Conservation (phyloP, 1,284 basidiomycete genomes). For the Nidula niveotomentosa region DNA sequence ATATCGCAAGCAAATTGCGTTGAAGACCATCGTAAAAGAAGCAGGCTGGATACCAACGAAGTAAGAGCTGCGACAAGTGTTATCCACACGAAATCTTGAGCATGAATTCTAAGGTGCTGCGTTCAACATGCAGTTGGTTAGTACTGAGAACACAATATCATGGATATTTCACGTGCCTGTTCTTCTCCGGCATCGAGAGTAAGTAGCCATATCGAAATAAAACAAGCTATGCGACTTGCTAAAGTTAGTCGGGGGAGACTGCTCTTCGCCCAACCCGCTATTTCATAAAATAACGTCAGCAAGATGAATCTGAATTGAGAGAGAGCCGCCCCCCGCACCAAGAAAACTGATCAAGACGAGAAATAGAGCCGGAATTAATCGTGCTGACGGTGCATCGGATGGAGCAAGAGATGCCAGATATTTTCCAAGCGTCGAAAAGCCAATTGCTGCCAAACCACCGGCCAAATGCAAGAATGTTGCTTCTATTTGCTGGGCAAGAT, state of each 20-base stretch:
- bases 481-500: slow-evolving; percentile 48
- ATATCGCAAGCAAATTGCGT: slow-evolving; percentile 43
- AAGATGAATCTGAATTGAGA: not conserved
- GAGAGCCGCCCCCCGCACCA: slow-evolving; percentile 25
- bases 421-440: slow-evolving; percentile 40
- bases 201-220: slow-evolving; percentile 46
- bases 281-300: not conserved
- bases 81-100: slow-evolving; percentile 40
- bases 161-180: slow-evolving; percentile 23
- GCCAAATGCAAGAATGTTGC: slow-evolving; percentile 40
- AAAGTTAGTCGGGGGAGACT: slow-evolving; percentile 43
- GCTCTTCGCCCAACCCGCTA: slow-evolving; percentile 46
- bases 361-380: slow-evolving; percentile 38
- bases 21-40: slow-evolving; percentile 40
- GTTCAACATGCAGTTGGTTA: not conserved
- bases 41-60: slow-evolving; percentile 37
- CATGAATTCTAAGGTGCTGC: slow-evolving; percentile 28
- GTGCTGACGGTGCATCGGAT: slow-evolving; percentile 23
- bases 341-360: slow-evolving; percentile 39
- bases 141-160: not conserved
- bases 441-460: slow-evolving; percentile 42
- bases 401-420: slow-evolving; percentile 30
- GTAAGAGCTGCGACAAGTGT: slow-evolving; percentile 36
- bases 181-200: slow-evolving; percentile 32
- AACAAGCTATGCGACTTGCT: slow-evolving; percentile 45